Evolutionary conservation across 805 yeast species (phyloP).

Genomic region (Starmera dryadoides): DNA sequence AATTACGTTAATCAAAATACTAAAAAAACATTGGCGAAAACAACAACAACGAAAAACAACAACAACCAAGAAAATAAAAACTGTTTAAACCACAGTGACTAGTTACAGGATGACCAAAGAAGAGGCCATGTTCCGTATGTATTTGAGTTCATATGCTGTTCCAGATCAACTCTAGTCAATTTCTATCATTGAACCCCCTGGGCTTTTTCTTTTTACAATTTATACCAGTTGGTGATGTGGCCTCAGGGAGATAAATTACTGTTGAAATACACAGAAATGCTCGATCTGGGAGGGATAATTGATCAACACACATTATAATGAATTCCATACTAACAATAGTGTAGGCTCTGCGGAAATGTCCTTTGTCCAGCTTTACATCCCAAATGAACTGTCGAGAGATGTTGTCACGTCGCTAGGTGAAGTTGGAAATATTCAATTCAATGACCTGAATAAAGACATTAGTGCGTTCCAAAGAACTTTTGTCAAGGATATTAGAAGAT

Average conservation of each 20-base stretch:
- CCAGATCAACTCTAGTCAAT: no score
- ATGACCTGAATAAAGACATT: conserved; percentile 78
- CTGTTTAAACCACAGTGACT: no score
- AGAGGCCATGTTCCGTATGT: conserved; percentile 35
- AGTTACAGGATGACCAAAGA: conserved; percentile 27
- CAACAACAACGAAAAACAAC: no score
- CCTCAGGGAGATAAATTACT: not conserved
- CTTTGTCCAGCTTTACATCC: conserved; percentile 82
- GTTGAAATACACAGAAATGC: not conserved
- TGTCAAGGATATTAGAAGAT: conserved; percentile 76
- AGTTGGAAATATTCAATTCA: conserved; percentile 76
- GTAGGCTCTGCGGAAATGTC: conserved; percentile 94
- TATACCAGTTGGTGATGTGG: not conserved
- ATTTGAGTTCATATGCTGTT: no score
- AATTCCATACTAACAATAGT: conserved; percentile 8
- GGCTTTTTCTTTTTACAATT: no score
- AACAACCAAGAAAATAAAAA: no score
- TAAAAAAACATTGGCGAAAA: no score
- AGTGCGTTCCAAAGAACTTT: conserved; percentile 85
- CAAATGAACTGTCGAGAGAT: conserved; percentile 84
- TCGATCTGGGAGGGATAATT: not conserved
- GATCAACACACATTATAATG: no score
- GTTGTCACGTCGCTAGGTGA: conserved; percentile 83
- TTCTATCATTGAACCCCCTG: no score
- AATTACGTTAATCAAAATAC: no score